Evolutionary conservation across 345 rosid genomes (phyloP).

Genomic region (Balakata baccata): DNA sequence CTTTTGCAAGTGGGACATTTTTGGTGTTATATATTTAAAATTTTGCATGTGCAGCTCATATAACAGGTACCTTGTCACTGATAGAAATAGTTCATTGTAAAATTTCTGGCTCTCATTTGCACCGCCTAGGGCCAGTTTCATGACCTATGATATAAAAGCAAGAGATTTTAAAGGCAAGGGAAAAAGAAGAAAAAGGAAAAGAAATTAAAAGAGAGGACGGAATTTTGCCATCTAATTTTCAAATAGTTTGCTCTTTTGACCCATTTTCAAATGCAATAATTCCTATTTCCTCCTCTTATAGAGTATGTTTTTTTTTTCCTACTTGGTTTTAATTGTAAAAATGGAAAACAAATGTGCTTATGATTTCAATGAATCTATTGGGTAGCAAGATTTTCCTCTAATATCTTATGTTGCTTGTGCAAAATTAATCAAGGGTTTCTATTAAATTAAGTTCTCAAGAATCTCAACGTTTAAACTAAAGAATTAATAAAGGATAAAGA

Average conservation of each 20-base stretch:
- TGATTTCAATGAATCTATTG: too few species aligned
- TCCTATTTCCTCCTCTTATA: too few species aligned
- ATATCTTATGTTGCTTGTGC: too few species aligned
- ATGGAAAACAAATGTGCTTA: too few species aligned
- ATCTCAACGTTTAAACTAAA: too few species aligned
- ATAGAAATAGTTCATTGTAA: constrained; percentile 1
- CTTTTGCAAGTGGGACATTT: neutral
- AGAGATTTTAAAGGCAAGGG: constrained; percentile 6
- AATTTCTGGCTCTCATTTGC: constrained; percentile 19
- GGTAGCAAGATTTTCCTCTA: too few species aligned
- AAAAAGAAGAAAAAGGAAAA: neutral
- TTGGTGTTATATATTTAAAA: constrained; percentile 4
- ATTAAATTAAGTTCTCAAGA: too few species aligned
- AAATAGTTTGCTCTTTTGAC: neutral
- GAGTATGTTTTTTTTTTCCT: too few species aligned
- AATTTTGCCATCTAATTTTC: constrained; percentile 12
- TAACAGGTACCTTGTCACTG: neutral
- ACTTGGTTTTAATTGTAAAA: too few species aligned
- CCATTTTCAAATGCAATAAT: neutral
- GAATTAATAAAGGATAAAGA: too few species aligned
- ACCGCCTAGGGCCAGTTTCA: neutral
- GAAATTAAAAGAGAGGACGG: neutral
- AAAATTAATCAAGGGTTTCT: too few species aligned
- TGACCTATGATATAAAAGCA: constrained; percentile 22
- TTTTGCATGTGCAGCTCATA: constrained; percentile 21